Base-by-base conservation (phyloP, 2,329 filamentous ascomycete genomes). In the Chaetomium sp. region DNA sequence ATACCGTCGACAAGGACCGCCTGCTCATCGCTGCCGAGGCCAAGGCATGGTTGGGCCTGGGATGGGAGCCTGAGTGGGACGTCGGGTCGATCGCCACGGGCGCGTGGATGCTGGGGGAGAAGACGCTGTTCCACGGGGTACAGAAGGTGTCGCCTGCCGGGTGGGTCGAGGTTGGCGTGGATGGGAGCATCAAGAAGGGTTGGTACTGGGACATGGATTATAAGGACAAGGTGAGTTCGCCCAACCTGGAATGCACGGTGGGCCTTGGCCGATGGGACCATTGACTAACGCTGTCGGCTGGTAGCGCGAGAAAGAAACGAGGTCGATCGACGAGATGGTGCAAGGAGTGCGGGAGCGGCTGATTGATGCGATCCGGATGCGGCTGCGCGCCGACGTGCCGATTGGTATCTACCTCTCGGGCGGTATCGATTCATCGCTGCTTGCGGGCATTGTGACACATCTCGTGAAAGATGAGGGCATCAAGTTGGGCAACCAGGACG, bases 341-440 rank as follows among this genome's bases (percentile, higher is more conserved):
- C 54, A 68, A 19, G 75, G 72, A 2, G 77, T 83, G 0, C 70
- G 79, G 5, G 67, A 78, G 45, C 71, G 70, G 2, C 62, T 84
- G 10, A 63, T 81, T 1, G 78, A 83, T 36, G 72, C 79, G 0
- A 69, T 83, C 9, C 72, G 72, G n/a, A 60, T 80, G 14, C 75
- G 80, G 5, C 68, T 84, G 8, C 72, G 75, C 12, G 80, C 80
- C 1, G 81, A 84, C 63, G 81, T 83, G 0, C 78, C 79, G 0
- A 70, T 84, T 3, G 81, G 78, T 2, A 69, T 84, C 51, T 83
- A 80, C 55, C 68, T 84, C 0, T 78, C 73, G 27, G 80, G 81
- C 4, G 81, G 81, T 1, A 74, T 84, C 49, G 80, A 84, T 63
- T 81, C 78, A 0, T 82, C 79, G 0, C 71, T 74, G 1, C 67